phyloP scores from a whole-genome alignment of 2,329 filamentous ascomycete genomes.

The Alternaria panax region DNA sequence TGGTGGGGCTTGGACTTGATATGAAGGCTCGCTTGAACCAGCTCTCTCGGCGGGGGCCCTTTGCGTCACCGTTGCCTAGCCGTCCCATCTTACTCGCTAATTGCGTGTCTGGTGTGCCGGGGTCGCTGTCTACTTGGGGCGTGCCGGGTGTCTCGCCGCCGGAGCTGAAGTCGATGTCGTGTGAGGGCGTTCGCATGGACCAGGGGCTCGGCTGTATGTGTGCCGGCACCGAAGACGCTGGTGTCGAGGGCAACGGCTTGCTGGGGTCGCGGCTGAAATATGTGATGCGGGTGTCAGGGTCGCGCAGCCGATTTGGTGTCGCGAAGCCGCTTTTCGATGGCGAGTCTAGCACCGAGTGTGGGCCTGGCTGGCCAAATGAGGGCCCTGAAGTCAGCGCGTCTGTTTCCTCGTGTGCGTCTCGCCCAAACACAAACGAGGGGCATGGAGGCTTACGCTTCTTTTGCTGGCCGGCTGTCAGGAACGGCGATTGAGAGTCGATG shows the following conservation, averaged over 20 bases:
- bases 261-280: slow-evolving; percentile 52
- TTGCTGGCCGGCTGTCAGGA: slow-evolving; percentile 45
- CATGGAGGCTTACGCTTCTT: slow-evolving; percentile 49
- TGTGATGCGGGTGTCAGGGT: slow-evolving; percentile 59
- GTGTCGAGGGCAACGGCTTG: slow-evolving; percentile 49
- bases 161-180: slow-evolving; percentile 54
- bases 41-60: slow-evolving; percentile 42
- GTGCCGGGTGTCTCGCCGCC: slow-evolving; percentile 60
- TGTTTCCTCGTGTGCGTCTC: slow-evolving; percentile 1
- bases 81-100: slow-evolving; percentile 39
- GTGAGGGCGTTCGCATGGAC: slow-evolving; percentile 45
- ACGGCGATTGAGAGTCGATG: slow-evolving; percentile 57
- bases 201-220: slow-evolving; percentile 43
- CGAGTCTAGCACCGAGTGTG: slow-evolving; percentile 52
- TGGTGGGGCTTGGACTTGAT: slow-evolving; percentile 49
- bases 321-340: slow-evolving; percentile 56
- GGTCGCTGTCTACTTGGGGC: slow-evolving; percentile 54
- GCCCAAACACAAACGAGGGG: slow-evolving; percentile 9
- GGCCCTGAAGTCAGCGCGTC: slow-evolving; percentile 23
- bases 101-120: slow-evolving; percentile 52
- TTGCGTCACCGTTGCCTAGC: slow-evolving; percentile 39
- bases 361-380: slow-evolving; percentile 30
- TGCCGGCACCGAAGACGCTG: slow-evolving; percentile 30
- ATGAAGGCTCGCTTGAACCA: slow-evolving; percentile 36
- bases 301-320: slow-evolving; percentile 53